Conservation (phyloP, 2,329 filamentous ascomycete species). For the Ceratocystiopsis sp. region DNA sequence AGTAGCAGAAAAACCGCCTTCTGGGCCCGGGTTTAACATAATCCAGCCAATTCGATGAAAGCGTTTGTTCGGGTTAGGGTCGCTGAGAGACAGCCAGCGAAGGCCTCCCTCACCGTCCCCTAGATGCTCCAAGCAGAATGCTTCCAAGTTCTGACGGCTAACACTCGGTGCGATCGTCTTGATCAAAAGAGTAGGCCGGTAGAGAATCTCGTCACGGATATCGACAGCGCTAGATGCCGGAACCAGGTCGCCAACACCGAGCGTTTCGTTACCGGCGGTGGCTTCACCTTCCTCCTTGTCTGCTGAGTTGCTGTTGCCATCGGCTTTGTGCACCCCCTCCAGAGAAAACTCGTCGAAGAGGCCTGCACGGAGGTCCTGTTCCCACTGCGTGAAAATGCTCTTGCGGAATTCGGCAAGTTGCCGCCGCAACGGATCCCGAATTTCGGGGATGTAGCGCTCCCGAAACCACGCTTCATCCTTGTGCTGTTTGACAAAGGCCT, state of each 20-base stretch:
- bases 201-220: slow-evolving; percentile 72
- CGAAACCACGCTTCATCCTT: slow-evolving; percentile 97
- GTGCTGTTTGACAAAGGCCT: slow-evolving; percentile 77
- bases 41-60: slow-evolving; percentile 98
- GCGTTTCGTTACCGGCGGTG: slow-evolving; percentile 66
- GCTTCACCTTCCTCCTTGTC: slow-evolving; percentile 96
- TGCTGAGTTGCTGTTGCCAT: slow-evolving; percentile 66
- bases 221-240: slow-evolving; percentile 72
- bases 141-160: slow-evolving; percentile 80
- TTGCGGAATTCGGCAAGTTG: slow-evolving; percentile 69
- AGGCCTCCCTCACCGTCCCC: slow-evolving; percentile 84
- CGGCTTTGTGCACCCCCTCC: slow-evolving; percentile 84
- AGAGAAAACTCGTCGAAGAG: slow-evolving; percentile 88
- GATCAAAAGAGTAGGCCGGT: slow-evolving; percentile 85
- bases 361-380: slow-evolving; percentile 68
- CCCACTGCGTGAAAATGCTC: slow-evolving; percentile 70
- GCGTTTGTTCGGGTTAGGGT: slow-evolving; percentile 91
- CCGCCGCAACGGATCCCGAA: slow-evolving; percentile 55
- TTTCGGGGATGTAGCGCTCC: slow-evolving; percentile 78
- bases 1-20: slow-evolving; percentile 23
- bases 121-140: slow-evolving; percentile 85
- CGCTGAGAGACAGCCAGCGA: slow-evolving; percentile 88
- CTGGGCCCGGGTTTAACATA: slow-evolving; percentile 71
- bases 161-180: slow-evolving; percentile 97
- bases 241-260: slow-evolving; percentile 81